Evolutionary conservation across 2,329 filamentous ascomycete genomes (phyloP).

Genomic region (Fusarium humuli): DNA sequence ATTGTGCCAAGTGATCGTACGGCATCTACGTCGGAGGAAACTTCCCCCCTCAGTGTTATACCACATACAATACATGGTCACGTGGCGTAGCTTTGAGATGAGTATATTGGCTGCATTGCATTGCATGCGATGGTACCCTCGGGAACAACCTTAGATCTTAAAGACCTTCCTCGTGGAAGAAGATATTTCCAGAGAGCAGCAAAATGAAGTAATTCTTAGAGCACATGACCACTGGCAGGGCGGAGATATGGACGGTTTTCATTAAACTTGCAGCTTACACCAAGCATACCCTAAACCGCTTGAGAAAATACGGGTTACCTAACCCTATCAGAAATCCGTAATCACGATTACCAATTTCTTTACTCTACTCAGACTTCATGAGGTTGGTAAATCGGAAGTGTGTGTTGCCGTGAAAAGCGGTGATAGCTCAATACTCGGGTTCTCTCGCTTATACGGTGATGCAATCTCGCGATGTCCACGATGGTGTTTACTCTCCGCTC

Average conservation of each 20-base stretch:
- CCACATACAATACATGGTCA: background rate
- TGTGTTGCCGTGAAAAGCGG: slow-evolving; percentile 1
- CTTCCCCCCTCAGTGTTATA: background rate
- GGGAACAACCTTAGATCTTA: background rate
- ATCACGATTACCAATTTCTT: background rate
- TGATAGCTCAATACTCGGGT: slow-evolving; percentile 29
- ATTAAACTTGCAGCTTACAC: background rate
- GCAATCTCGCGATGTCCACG: slow-evolving; percentile 33
- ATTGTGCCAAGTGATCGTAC: background rate
- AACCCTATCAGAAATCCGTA: background rate
- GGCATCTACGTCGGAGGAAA: background rate
- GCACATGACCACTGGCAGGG: background rate
- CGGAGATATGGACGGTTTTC: background rate
- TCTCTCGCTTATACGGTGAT: slow-evolving; percentile 18
- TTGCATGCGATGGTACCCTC: background rate
- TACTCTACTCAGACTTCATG: background rate
- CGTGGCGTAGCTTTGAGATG: slow-evolving; percentile 1
- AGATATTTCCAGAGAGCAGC: background rate
- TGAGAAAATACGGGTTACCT: background rate
- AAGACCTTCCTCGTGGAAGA: background rate
- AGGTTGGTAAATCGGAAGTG: background rate
- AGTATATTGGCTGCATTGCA: background rate
- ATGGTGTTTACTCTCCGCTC: slow-evolving; percentile 8
- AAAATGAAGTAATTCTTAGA: background rate
- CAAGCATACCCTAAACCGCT: background rate